Base-by-base conservation (phyloP, 23 red algal species). In the Gracilaria caudata region DNA sequence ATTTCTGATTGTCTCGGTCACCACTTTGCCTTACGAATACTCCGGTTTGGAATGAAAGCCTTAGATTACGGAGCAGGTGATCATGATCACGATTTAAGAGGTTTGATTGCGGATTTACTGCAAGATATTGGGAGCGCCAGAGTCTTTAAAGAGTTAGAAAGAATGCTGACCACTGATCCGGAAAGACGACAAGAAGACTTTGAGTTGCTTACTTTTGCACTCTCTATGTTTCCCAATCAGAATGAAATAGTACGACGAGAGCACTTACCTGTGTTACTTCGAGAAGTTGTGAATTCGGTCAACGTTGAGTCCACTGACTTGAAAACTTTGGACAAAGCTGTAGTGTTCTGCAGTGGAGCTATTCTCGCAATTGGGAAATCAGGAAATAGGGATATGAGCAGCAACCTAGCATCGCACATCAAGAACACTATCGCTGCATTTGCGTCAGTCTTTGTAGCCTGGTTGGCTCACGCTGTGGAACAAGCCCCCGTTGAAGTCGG, bases 401-500 rank as follows among this genome's bases (percentile, higher is more conserved):
- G 72, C n/a, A 32, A 45, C 16, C n/a, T 82, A 17, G 36, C 37
- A 24, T 57, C 51, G 7, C 73, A 82, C 77, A 72, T 91, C 41
- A 71, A 70, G 30, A 30, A 28, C 28, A 82, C 68, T 46, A 76
- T 82, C 28, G 78, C 87, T 11, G 26, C 87, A 34, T 91, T 91
- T 73, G 78, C 78, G 11, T 91, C 87, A 28, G 79, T 91, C 20
- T 91, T 91, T 81, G 78, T 91, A 40, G 87, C 53, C 28, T 91
- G 87, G 87, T 49, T 91, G 45, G 87, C 87, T 37, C 76, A 81
- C 44, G 87, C 61, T 28, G 87, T 91, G 34, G 77, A 82, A 68
- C 66, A 75, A 28, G 76, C 77, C 4, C 78, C 87, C 11, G 63
- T 77, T 21, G 87, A 82, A 37, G 26, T 91, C 10, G 28, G 87